Conservation (phyloP, 2,329 filamentous ascomycete species). For the Epichloe sylvatica region DNA sequence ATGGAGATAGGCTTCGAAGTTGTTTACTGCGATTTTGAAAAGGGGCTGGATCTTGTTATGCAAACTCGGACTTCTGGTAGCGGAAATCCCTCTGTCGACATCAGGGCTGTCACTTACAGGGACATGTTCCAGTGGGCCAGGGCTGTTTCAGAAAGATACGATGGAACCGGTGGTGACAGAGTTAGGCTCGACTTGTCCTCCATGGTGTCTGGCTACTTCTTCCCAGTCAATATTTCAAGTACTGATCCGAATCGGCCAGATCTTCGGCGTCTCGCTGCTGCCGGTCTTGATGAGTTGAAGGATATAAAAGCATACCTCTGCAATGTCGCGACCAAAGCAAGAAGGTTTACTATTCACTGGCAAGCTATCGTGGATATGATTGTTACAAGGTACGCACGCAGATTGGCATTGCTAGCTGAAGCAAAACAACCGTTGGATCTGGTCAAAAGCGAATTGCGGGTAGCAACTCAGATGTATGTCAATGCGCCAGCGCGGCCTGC, state of each 20-base stretch:
- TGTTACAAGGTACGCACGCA: slow-evolving; percentile 44
- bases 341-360: slow-evolving; percentile 39
- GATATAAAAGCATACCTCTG: slow-evolving; percentile 30
- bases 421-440: slow-evolving; percentile 12
- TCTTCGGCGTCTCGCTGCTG: slow-evolving; percentile 19
- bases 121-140: slow-evolving; percentile 26
- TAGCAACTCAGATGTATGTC: slow-evolving; percentile 12
- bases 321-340: slow-evolving; percentile 23
- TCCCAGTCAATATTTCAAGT: slow-evolving; percentile 35
- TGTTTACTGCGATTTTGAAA: slow-evolving; percentile 49
- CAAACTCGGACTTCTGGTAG: slow-evolving; percentile 6
- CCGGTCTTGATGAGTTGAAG: slow-evolving; percentile 17
- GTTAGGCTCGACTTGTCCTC: slow-evolving; percentile 33
- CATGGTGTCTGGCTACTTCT: slow-evolving; percentile 38
- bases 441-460: slow-evolving; percentile 18
- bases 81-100: not conserved
- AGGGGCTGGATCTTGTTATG: slow-evolving; percentile 24
- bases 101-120: slow-evolving; percentile 10
- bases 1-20: slow-evolving; percentile 61
- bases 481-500: slow-evolving; percentile 20
- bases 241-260: slow-evolving; percentile 19
- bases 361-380: slow-evolving; percentile 53
- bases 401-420: slow-evolving; percentile 30
- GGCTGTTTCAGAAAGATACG: slow-evolving; percentile 30
- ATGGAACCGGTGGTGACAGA: slow-evolving; percentile 29